Evolutionary conservation across 495 filamentous ascomycete species (phyloP).

Genomic region (Aspergillus campestris): DNA sequence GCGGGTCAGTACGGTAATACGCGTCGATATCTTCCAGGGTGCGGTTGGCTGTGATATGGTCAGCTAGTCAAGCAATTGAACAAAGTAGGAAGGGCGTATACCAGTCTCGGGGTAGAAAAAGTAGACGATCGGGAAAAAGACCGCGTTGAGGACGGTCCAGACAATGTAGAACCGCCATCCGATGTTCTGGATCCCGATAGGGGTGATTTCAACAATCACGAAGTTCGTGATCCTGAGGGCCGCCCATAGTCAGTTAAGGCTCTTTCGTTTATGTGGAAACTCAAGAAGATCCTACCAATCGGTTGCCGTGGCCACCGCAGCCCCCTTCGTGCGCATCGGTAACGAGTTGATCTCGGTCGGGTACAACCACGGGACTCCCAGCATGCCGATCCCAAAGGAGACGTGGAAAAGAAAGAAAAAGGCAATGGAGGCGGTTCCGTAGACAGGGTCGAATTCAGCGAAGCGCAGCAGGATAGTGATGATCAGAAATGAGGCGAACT

Average conservation of each 20-base stretch:
- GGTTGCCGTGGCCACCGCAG: constrained; percentile 49
- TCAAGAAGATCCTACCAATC: no score
- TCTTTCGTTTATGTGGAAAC: no score
- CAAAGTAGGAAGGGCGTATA: constrained; percentile 3
- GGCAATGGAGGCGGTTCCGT: constrained; percentile 35
- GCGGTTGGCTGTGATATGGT: constrained; percentile 26
- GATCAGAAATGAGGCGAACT: constrained; percentile 43
- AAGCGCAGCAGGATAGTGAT: constrained; percentile 47
- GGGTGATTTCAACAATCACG: constrained; percentile 52
- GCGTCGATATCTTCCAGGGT: constrained; percentile 37
- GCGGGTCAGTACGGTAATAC: constrained; percentile 36
- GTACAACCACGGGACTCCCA: constrained; percentile 54
- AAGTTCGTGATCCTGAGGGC: constrained; percentile 44
- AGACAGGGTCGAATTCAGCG: constrained; percentile 24
- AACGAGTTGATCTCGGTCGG: constrained; percentile 55
- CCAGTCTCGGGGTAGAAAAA: constrained; percentile 56
- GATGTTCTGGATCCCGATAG: constrained; percentile 46
- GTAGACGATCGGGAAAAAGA: constrained; percentile 53
- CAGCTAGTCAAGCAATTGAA: constrained; percentile 1
- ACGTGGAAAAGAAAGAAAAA: constrained; percentile 49
- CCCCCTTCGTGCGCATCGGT: constrained; percentile 48
- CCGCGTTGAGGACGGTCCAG: constrained; percentile 48
- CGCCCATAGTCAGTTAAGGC: not conserved
- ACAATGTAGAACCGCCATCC: constrained; percentile 55
- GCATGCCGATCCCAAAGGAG: constrained; percentile 47